Conservation (phyloP, 108 stramenopile species). For the Fragilaria radians region DNA sequence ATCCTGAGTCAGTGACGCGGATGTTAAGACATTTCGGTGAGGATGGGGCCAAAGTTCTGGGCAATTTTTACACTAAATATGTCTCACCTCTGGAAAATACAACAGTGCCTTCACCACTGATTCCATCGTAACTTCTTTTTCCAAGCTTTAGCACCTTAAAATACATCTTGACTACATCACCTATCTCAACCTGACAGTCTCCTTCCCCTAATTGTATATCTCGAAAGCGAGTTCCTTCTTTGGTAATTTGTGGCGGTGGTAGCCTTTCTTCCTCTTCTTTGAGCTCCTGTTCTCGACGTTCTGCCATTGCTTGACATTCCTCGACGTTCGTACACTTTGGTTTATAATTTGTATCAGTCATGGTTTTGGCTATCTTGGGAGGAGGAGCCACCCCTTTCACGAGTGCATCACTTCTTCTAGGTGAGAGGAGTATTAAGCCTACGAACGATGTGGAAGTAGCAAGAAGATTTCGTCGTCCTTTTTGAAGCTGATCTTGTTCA, state of each 20-base stretch:
- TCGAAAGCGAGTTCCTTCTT: conserved; percentile 42
- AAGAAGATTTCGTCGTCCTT: not conserved
- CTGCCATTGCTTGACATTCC: conserved; percentile 78
- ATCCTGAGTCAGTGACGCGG: no score
- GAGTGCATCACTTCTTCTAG: conserved; percentile 35
- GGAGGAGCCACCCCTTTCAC: conserved; percentile 84
- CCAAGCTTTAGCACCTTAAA: conserved; percentile 82
- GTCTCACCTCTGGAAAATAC: conserved; percentile 53
- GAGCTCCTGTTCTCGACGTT: conserved; percentile 28
- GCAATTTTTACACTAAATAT: no score
- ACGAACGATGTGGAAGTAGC: not conserved
- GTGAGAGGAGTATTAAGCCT: not conserved
- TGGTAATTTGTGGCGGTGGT: conserved; percentile 26
- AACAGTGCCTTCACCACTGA: conserved; percentile 85
- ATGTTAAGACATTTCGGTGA: conserved; percentile 4
- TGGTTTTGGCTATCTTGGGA: conserved; percentile 27
- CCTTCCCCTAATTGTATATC: conserved; percentile 33
- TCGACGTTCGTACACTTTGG: conserved; percentile 78
- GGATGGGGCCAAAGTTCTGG: no score
- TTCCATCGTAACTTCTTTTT: conserved; percentile 79
- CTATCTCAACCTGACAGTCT: conserved; percentile 25
- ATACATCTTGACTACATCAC: conserved; percentile 49
- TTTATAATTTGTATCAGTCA: conserved; percentile 6
- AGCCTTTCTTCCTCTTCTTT: conserved; percentile 21
- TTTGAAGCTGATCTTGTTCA: no score